Conservation (phyloP, 2,329 filamentous ascomycete species). For the Fusarium sp. region DNA sequence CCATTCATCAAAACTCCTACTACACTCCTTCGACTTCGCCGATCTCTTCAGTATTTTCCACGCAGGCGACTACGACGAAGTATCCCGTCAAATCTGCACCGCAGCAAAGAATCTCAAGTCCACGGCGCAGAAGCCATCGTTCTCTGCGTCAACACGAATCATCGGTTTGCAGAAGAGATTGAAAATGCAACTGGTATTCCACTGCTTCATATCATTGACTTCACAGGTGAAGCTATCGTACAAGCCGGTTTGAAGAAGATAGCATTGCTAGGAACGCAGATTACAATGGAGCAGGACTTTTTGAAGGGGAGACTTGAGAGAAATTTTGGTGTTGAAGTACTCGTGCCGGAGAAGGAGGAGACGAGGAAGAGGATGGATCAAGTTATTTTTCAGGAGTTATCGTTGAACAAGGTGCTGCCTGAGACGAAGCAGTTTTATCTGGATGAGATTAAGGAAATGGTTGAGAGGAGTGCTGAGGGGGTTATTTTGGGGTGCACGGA, state of each 20-base stretch:
- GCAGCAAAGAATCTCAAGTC: conserved; percentile 13
- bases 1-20: conserved; percentile 11
- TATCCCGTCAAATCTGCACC: conserved; percentile 2
- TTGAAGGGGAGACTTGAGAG: not conserved
- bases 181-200: not conserved
- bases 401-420: not conserved
- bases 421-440: conserved; percentile 12
- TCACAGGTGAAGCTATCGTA: not conserved
- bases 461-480: not conserved
- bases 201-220: conserved; percentile 6
- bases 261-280: not conserved
- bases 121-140: conserved; percentile 12
- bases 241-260: not conserved
- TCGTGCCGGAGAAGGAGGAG: not conserved
- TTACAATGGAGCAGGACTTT: conserved; percentile 14
- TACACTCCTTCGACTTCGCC: conserved; percentile 6
- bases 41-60: not conserved
- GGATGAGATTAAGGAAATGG: not conserved
- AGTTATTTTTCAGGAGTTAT: conserved; percentile 13
- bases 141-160: conserved; percentile 21
- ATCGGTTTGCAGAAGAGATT: conserved; percentile 10
- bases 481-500: conserved; percentile 11
- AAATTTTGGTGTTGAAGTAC: not conserved
- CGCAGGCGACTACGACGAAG: conserved; percentile 11
- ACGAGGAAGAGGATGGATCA: conserved; percentile 1